Conservation (phyloP, 208 protist species). For the Lotmaria passim region DNA sequence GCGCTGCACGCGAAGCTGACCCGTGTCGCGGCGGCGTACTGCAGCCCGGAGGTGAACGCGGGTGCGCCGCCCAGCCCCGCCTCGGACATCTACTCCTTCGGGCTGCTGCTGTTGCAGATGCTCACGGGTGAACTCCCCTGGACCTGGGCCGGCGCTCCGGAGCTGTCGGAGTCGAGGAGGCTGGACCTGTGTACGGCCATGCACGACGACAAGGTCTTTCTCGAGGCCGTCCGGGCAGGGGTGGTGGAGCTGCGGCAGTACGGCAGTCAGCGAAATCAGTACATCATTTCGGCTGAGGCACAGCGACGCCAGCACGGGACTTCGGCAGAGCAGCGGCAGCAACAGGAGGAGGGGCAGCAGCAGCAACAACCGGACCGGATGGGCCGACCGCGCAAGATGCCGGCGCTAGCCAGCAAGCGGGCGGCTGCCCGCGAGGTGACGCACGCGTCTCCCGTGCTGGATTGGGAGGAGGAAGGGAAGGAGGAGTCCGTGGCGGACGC, state of each 20-base stretch:
- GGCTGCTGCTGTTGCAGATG: constrained; percentile 52
- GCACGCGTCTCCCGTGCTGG: neutral
- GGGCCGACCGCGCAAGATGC: neutral
- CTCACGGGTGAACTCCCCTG: constrained; percentile 43
- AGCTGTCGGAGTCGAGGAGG: neutral
- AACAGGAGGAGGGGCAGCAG: neutral
- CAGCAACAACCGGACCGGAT: constrained; percentile 1
- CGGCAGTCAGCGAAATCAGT: constrained; percentile 21
- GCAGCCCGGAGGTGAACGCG: constrained; percentile 45
- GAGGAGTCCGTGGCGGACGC: constrained; percentile 13
- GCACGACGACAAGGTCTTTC: constrained; percentile 24
- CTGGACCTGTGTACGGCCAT: constrained; percentile 20
- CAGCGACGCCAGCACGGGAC: neutral
- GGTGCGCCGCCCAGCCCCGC: constrained; percentile 30
- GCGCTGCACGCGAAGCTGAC: constrained; percentile 5
- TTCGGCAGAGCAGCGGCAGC: too few relatives aligned
- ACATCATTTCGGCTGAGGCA: constrained; percentile 10
- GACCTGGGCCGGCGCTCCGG: constrained; percentile 31
- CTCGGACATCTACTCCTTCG: constrained; percentile 55
- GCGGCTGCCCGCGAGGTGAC: neutral
- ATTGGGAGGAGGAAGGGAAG: constrained; percentile 3
- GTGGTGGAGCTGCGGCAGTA: constrained; percentile 32
- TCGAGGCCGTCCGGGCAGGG: constrained; percentile 8
- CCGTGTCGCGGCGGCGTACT: constrained; percentile 28
- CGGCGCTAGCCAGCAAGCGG: neutral